These are phyloP conservation scores for Papiliotrema flavescens DNA, from an alignment of 1,284 basidiomycete species.

Conservation along the genomic window DNA sequence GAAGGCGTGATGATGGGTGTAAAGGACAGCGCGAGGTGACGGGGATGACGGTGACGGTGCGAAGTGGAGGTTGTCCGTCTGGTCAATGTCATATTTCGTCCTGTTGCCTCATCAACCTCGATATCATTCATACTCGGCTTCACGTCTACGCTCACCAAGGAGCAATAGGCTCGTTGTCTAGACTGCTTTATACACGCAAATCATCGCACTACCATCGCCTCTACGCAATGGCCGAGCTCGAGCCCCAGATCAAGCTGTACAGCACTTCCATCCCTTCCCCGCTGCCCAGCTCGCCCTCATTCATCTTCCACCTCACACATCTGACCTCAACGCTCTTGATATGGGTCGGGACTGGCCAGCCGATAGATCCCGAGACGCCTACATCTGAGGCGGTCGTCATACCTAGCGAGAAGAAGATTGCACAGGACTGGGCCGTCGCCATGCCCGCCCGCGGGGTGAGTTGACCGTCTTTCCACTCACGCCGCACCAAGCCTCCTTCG, in stretches of 20 bases:
- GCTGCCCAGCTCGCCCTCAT: conserved; percentile 52
- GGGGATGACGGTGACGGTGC: neutral
- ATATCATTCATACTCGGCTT: too few relatives aligned
- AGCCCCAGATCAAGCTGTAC: conserved; percentile 24
- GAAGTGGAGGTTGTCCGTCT: neutral
- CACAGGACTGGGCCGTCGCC: conserved; percentile 76
- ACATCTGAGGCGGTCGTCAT: neutral
- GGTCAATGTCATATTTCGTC: neutral
- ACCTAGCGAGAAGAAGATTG: conserved; percentile 55
- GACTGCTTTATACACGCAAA: too few relatives aligned
- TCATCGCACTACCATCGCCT: too few relatives aligned
- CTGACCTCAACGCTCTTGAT: conserved; percentile 73
- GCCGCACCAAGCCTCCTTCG: neutral
- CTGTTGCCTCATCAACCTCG: too few relatives aligned
- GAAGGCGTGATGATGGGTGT: neutral
- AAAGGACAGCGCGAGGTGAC: neutral
- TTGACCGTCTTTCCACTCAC: neutral
- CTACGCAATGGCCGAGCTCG: neutral
- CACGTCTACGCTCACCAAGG: too few relatives aligned
- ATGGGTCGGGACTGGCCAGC: conserved; percentile 65
- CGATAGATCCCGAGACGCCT: conserved; percentile 5
- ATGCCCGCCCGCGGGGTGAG: conserved; percentile 62
- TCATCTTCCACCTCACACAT: conserved; percentile 66
- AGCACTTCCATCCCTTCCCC: conserved; percentile 33
- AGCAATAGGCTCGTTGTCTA: too few relatives aligned